Evolutionary conservation across 108 stramenopile species (phyloP).

Genomic region (Cafeteria roenbergensis): DNA sequence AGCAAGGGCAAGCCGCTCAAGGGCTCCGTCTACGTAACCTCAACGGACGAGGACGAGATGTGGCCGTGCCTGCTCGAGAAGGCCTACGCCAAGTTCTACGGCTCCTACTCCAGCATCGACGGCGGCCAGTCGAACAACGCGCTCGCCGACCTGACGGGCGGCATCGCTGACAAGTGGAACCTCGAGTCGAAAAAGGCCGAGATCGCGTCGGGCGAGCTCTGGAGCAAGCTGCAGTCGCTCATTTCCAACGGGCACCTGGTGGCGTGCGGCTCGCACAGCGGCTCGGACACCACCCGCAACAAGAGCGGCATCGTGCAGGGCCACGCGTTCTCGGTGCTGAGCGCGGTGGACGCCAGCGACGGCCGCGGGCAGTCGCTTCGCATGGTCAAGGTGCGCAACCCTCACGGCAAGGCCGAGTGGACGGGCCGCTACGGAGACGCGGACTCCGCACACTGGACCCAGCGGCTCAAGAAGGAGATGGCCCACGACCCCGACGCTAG

Average conservation of each 20-base stretch:
- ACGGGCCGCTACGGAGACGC: conserved; percentile 10
- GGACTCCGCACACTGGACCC: background rate
- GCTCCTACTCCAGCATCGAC: conserved; percentile 6
- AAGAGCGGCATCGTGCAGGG: conserved; percentile 17
- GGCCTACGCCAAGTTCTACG: conserved; percentile 18
- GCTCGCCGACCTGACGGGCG: conserved; percentile 16
- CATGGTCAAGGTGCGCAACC: conserved; percentile 9
- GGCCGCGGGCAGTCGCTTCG: background rate
- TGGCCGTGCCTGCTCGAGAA: conserved; percentile 22
- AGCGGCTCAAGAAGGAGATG: background rate
- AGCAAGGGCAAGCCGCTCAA: background rate
- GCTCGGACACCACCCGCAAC: background rate
- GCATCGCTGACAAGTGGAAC: background rate
- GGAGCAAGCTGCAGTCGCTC: conserved; percentile 10
- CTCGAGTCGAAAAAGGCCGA: conserved; percentile 7
- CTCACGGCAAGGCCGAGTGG: conserved; percentile 11
- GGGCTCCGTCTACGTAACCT: background rate
- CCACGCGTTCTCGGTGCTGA: conserved; percentile 17
- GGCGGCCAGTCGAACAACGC: conserved; percentile 18
- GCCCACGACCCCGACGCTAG: conserved; percentile 5
- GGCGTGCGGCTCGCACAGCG: conserved; percentile 13
- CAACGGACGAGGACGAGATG: too few relatives aligned
- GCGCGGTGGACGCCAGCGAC: conserved; percentile 10
- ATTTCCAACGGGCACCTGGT: background rate
- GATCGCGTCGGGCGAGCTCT: conserved; percentile 11